These are phyloP conservation scores for Calonectria multiphialidica DNA, from an alignment of 2,329 filamentous ascomycete species.

Conservation along the genomic window DNA sequence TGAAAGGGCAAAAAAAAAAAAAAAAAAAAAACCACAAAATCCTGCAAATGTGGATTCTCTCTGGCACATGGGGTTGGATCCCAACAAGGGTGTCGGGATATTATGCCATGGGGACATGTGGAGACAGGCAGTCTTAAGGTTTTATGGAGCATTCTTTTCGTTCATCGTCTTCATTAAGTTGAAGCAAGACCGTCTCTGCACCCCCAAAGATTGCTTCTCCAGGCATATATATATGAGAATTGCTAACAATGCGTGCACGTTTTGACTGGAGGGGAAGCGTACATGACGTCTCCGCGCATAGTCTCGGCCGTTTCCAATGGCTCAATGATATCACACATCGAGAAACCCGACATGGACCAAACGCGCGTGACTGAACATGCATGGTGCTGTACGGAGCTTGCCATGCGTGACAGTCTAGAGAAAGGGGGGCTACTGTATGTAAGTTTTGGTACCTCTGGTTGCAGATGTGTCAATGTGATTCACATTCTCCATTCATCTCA, in stretches of 20 bases:
- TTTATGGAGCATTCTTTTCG: neutral
- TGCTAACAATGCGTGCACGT: neutral
- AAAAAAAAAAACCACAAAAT: neutral
- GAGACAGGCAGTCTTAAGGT: neutral
- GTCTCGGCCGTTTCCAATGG: neutral
- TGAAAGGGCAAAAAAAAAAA: neutral
- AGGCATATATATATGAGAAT: neutral
- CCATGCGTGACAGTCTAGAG: neutral
- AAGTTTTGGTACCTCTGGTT: neutral
- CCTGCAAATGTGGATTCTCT: neutral
- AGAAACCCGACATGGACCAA: neutral
- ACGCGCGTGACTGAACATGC: neutral
- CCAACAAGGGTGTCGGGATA: neutral
- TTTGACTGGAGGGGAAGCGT: neutral
- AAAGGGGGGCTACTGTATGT: neutral
- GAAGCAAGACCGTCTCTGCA: neutral
- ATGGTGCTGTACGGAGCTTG: neutral
- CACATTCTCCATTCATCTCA: neutral
- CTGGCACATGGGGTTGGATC: conserved; percentile 2
- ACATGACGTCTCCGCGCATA: neutral
- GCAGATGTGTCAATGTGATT: neutral
- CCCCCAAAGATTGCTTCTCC: neutral
- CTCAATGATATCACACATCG: neutral
- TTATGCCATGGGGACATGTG: conserved; percentile 6
- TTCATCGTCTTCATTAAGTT: neutral